Base-by-base conservation (phyloP, 768 basidiomycete genomes). In the Auriscalpium vulgare region DNA sequence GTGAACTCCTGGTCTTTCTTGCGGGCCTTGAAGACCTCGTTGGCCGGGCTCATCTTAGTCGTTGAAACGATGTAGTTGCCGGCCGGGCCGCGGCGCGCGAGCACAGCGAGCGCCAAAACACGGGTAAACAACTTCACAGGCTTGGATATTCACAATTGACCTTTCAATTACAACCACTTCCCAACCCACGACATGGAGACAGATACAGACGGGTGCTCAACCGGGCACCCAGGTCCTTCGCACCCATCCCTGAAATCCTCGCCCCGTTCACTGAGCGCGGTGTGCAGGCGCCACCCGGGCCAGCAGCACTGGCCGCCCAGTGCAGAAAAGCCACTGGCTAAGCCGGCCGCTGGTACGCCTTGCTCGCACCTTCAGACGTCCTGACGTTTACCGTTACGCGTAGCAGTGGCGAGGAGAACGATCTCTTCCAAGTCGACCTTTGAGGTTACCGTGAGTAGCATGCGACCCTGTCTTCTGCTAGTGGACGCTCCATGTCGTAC, bases 141-240 rank as follows among this genome's bases (percentile, higher is more conserved):
- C 23, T 29, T 5, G 23, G 7, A 29, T 29, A 2, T 29, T 29
- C 29, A 29, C 29, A 29, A 29, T 29, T 29, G 29, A 43, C 40
- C 40, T 14, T 43, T 17, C 40, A 14, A 2, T 43, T 43, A 43
- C 40, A 14, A 1, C 40, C 40, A 43, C 40, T 14, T 17, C 40
- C 17, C 40, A 17, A 43, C 29, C 29, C 36, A 13, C 36, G 23
- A 40, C 21, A 79, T 87, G 78, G 76, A 86, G 67, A 89, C 86
- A 71, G 87, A 88, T 69, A 85, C 80, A 52, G 88, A 91, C 54
- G 88, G 88, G 1, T 90, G 90, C 69, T 89, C 85, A 65, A 82
- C 77, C 17, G 77, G 86, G 7, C 74, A 71, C 54, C 68, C 73
- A 60, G 77, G 83, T 85, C 68, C 37, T 34, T 44, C 13, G 37